These are phyloP conservation scores for Globisporangium spiculum DNA, from an alignment of 352 stramenopile genomes.

Conservation along the genomic window DNA sequence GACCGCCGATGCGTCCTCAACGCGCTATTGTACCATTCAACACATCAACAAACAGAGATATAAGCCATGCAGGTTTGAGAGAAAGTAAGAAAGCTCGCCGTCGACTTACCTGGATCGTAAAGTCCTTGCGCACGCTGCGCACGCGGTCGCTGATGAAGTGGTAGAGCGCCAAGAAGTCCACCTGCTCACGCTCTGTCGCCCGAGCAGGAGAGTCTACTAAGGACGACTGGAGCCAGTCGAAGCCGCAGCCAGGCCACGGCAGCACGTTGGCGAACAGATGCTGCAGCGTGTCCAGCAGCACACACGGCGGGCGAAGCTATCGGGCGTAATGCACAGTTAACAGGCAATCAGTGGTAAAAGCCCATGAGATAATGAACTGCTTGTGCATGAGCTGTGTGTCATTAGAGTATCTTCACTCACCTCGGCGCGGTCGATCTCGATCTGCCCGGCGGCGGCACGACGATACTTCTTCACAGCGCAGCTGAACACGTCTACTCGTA, in stretches of 20 bases:
- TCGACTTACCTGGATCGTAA: conserved; percentile 54
- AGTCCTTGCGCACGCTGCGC: conserved; percentile 69
- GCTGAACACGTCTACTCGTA: conserved; percentile 13
- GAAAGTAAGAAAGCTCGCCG: neutral
- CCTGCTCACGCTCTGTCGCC: conserved; percentile 6
- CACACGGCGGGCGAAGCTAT: conserved; percentile 31
- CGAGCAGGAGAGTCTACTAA: no score
- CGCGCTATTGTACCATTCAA: conserved; percentile 21
- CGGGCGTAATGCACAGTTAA: neutral
- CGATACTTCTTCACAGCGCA: conserved; percentile 51
- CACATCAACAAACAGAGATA: neutral
- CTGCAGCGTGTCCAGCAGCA: conserved; percentile 39
- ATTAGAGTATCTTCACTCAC: neutral
- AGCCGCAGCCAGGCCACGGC: conserved; percentile 32
- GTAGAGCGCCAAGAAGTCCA: conserved; percentile 55
- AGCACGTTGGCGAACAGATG: conserved; percentile 46
- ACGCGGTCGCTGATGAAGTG: conserved; percentile 73
- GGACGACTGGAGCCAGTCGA: conserved; percentile 15
- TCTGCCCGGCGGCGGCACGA: conserved; percentile 42
- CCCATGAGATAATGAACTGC: neutral
- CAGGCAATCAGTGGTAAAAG: neutral
- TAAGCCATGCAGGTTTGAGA: neutral
- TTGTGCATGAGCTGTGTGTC: no score
- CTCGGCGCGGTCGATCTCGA: conserved; percentile 19
- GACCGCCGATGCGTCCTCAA: conserved; percentile 31